A percentile compares a stretch with the other conserved stretches of the same genome.
Conservation (phyloP, 345 rosid genomes). For the Sapria himalayana region DNA sequence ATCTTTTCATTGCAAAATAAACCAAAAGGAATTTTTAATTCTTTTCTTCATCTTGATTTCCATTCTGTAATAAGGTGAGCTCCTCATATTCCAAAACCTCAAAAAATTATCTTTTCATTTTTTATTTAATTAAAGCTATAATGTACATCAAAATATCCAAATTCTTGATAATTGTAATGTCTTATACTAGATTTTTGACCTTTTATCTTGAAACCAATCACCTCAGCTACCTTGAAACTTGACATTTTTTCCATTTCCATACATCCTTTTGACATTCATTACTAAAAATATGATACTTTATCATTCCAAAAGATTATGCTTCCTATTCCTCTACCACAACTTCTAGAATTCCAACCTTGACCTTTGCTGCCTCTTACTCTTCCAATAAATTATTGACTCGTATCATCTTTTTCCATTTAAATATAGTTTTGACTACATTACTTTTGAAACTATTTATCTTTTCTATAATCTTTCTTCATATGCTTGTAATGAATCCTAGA, state of each 20-base stretch:
- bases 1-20: too few species aligned
- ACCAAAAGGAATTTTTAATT: too few species aligned
- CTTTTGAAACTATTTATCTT: background rate
- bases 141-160: background rate
- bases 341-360: background rate
- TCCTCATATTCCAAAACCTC: constrained; percentile 2
- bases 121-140: background rate
- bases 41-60: constrained; percentile 1
- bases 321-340: background rate
- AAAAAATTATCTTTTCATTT: background rate
- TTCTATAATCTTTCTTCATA: too few species aligned
- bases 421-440: background rate
- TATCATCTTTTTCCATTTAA: background rate
- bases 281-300: background rate
- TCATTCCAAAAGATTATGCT: background rate
- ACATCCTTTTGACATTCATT: too few species aligned
- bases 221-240: too few species aligned
- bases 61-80: background rate
- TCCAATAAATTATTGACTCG: background rate
- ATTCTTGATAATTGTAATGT: constrained; percentile 5
- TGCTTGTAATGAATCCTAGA: too few species aligned
- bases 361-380: background rate
- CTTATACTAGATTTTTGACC: too few species aligned
- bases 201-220: too few species aligned
- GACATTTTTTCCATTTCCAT: too few species aligned